Conservation (phyloP, 1,284 basidiomycete species). For the Earliella scabrosa region DNA sequence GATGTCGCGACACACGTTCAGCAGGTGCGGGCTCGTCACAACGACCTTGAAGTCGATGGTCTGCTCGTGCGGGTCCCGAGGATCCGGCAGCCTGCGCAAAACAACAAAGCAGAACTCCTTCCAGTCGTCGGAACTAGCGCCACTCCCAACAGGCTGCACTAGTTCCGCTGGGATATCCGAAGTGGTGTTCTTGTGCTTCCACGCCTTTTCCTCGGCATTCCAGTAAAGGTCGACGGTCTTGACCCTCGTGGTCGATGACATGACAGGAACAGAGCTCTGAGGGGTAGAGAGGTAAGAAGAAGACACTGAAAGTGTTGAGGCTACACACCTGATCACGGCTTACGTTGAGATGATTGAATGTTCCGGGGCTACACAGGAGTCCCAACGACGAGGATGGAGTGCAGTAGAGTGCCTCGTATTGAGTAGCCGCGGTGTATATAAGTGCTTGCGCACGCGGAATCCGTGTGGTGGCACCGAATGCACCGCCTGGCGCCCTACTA, state of each 20-base stretch:
- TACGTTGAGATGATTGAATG: too few relatives aligned
- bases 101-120: slow-evolving; percentile 58
- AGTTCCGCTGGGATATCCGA: slow-evolving; percentile 51
- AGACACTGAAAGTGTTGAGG: too few relatives aligned
- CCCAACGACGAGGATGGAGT: too few relatives aligned
- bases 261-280: slow-evolving; percentile 15
- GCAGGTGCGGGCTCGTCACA: slow-evolving; percentile 56
- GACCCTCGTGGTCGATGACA: slow-evolving; percentile 48
- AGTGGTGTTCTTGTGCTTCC: slow-evolving; percentile 60
- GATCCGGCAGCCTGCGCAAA: slow-evolving; percentile 48
- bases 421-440: too few relatives aligned
- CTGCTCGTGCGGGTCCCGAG: slow-evolving; percentile 15
- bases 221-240: slow-evolving; percentile 61
- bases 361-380: too few relatives aligned
- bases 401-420: too few relatives aligned
- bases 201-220: slow-evolving; percentile 52
- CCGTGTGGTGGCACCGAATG: too few relatives aligned
- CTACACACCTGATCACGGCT: not conserved
- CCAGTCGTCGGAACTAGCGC: slow-evolving; percentile 48
- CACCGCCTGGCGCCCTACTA: too few relatives aligned
- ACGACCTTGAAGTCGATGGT: slow-evolving; percentile 51
- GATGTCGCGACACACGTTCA: slow-evolving; percentile 56
- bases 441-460: too few relatives aligned
- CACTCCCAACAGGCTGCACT: slow-evolving; percentile 29
- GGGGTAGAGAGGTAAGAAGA: too few relatives aligned